phyloP scores from a whole-genome alignment of 2,329 filamentous ascomycete genomes.

The Microcyclosporella mali region DNA sequence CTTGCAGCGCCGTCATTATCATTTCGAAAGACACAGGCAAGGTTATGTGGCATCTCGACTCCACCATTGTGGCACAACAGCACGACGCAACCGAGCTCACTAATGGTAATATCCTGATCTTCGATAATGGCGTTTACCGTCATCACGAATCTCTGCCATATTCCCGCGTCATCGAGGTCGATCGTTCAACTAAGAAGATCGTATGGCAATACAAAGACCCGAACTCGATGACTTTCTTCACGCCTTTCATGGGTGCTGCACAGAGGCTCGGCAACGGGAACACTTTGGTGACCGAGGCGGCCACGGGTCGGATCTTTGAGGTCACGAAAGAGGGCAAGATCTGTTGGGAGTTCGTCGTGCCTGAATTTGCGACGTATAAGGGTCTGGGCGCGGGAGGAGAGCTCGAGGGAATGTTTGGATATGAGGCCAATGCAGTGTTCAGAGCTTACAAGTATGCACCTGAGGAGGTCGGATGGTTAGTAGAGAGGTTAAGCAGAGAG shows the following conservation, averaged over 20 bases:
- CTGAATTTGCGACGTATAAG: conserved; percentile 37
- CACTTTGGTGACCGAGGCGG: conserved; percentile 40
- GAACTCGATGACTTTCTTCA: conserved; percentile 39
- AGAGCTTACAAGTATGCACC: conserved; percentile 40
- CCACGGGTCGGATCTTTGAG: conserved; percentile 41
- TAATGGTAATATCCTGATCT: conserved; percentile 40
- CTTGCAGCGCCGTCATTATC: conserved; percentile 39
- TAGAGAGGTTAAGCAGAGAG: conserved; percentile 7
- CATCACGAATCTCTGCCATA: conserved; percentile 37
- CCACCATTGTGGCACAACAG: conserved; percentile 39
- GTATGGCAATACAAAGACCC: conserved; percentile 42
- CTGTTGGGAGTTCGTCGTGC: conserved; percentile 42
- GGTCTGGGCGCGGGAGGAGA: conserved; percentile 20
- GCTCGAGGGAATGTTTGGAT: conserved; percentile 36
- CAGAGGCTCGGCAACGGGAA: conserved; percentile 40
- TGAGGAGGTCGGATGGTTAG: conserved; percentile 38
- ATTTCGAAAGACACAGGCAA: conserved; percentile 38
- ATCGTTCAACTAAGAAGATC: conserved; percentile 35
- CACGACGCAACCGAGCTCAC: conserved; percentile 40
- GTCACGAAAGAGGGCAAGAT: conserved; percentile 38
- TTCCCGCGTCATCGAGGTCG: conserved; percentile 40
- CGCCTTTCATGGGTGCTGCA: conserved; percentile 44
- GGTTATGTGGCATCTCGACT: conserved; percentile 40
- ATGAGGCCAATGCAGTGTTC: conserved; percentile 41
- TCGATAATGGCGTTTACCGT: conserved; percentile 44